Base-by-base conservation (phyloP, 106 monocot species). In the Agapanthus africanus region DNA sequence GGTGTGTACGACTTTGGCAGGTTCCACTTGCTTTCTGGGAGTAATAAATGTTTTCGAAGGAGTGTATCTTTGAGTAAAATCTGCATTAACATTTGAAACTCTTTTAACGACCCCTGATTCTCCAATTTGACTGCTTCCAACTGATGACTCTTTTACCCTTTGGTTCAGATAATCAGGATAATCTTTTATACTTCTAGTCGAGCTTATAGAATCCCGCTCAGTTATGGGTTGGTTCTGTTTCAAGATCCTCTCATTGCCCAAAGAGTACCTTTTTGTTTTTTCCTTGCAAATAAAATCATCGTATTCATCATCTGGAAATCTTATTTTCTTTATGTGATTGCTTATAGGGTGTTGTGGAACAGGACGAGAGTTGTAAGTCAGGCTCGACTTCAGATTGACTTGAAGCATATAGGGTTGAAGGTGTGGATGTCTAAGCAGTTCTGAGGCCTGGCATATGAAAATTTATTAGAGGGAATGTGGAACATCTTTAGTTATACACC, bases 391-490 rank as follows among this genome's bases (percentile, higher is more conserved):
- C 19, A 84, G 73, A 68, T 86, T 79, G 40, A 91, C 73, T 82
- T 97, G 81, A 46, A 86, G 67, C 74, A 97, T 82, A 79, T 86
- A 91, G 7, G 91, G 88, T 72, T 97, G 95, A 71, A 97, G 88
- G 35, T 86, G 84, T 8, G 88, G 91, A 60, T 97, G 95, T 37
- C 78, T 79, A 28, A 97, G 91, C 63, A 97, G 77, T 56, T 97
- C 91, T 16, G 82, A 79, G 68, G 95, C 95, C 95, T 97, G 81
- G 9, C 65, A 51, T 15, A 54, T 65, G 64, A 40, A 65, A 65
- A 25, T 25, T 40, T 65, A 16, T 65, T 65, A 25, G 26, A 21
- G n/a, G 32, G 35, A 35, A 62, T 16, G 0, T 39, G 25, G 22
- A 40, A 65, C n/a, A n/a, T n/a, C n/a, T n/a, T n/a, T n/a, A n/a